Percentiles rank a stretch among this genome's conserved stretches.
phyloP scores from a whole-genome alignment of 768 basidiomycete species.

The Lentinus brumalis region DNA sequence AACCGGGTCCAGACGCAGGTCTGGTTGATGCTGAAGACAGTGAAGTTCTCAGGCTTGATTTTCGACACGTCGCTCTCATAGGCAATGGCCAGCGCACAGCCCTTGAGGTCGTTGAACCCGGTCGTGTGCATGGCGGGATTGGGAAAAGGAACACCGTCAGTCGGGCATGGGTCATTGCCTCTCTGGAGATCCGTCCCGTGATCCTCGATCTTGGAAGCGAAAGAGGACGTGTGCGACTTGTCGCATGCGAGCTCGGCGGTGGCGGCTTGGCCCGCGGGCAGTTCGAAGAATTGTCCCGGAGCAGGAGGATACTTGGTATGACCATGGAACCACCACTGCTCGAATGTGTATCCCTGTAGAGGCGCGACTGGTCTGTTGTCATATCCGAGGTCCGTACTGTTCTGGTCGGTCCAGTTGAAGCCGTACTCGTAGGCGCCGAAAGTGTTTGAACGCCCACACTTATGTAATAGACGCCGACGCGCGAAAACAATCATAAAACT shows the following conservation, averaged over 20 bases:
- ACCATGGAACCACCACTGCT: slow-evolving; percentile 62
- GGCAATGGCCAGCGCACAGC: slow-evolving; percentile 74
- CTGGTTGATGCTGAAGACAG: slow-evolving; percentile 74
- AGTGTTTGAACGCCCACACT: too few relatives aligned
- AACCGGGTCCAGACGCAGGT: slow-evolving; percentile 73
- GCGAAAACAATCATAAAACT: too few relatives aligned
- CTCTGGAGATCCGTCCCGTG: slow-evolving; percentile 56
- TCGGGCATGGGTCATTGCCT: slow-evolving; percentile 54
- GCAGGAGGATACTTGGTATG: slow-evolving; percentile 63
- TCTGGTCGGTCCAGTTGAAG: slow-evolving; percentile 61
- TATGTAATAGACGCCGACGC: too few relatives aligned
- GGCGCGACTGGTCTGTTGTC: slow-evolving; percentile 64
- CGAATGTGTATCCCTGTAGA: slow-evolving; percentile 40
- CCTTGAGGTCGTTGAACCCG: slow-evolving; percentile 53
- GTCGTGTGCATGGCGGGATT: slow-evolving; percentile 53
- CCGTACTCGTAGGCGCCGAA: too few relatives aligned
- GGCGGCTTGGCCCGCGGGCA: slow-evolving; percentile 58
- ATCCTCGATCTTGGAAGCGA: slow-evolving; percentile 38
- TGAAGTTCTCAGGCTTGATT: slow-evolving; percentile 69
- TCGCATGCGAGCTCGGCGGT: slow-evolving; percentile 59
- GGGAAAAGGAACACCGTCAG: slow-evolving; percentile 35
- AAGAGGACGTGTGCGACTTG: slow-evolving; percentile 63
- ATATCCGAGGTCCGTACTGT: slow-evolving; percentile 47
- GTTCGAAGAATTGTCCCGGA: slow-evolving; percentile 54
- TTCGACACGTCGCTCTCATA: slow-evolving; percentile 63